phyloP scores from a whole-genome alignment of 805 yeast species.

The Kodamaea kakaduensis region DNA sequence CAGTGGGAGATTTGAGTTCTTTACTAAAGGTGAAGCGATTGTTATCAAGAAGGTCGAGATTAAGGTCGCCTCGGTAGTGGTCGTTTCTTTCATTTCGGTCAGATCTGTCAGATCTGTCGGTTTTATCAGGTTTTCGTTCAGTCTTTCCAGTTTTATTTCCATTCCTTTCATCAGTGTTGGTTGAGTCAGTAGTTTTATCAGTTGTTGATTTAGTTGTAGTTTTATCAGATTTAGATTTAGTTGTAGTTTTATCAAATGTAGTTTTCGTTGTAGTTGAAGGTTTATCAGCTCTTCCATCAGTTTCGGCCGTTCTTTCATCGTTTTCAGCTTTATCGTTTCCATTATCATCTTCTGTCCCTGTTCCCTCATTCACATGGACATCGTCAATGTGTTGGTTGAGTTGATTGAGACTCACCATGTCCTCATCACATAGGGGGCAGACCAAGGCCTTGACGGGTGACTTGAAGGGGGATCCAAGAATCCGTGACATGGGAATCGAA shows the following conservation, averaged over 20 bases:
- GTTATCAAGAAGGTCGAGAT: slow-evolving; percentile 49
- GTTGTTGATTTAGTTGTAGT: too few relatives aligned
- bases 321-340: background rate
- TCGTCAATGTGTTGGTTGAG: slow-evolving; percentile 72
- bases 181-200: too few relatives aligned
- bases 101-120: too few relatives aligned
- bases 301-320: too few relatives aligned
- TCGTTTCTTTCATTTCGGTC: too few relatives aligned
- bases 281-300: too few relatives aligned
- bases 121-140: slow-evolving; percentile 25
- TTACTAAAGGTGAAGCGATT: slow-evolving; percentile 32
- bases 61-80: too few relatives aligned
- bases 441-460: slow-evolving; percentile 15
- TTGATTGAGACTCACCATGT: slow-evolving; percentile 50
- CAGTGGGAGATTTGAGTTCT: slow-evolving; percentile 7
- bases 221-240: too few relatives aligned
- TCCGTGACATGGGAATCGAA: slow-evolving; percentile 7
- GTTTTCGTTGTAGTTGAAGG: too few relatives aligned
- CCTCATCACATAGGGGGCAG: slow-evolving; percentile 72
- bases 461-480: slow-evolving; percentile 26
- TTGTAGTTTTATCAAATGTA: too few relatives aligned
- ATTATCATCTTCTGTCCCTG: background rate
- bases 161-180: too few relatives aligned
- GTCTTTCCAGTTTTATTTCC: too few relatives aligned
- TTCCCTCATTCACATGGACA: slow-evolving; percentile 37